phyloP scores from a whole-genome alignment of 768 basidiomycete species.

The Amanita jacksonii region DNA sequence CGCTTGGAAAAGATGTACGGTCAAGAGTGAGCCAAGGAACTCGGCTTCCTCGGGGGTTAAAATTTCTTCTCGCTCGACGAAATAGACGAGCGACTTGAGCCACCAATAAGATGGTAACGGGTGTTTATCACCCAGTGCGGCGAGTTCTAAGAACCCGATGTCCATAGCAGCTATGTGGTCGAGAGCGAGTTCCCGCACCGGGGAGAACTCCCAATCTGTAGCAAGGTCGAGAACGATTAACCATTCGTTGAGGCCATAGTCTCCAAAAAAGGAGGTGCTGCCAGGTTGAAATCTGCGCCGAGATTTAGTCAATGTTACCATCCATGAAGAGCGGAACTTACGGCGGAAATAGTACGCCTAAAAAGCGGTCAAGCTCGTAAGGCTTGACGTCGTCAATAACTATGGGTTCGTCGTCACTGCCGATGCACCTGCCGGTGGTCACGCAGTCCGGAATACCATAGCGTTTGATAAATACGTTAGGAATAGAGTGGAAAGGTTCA shows the following conservation, averaged over 20 bases:
- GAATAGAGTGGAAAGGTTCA: not conserved
- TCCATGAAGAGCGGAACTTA: not conserved
- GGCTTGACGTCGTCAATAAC: conserved; percentile 8
- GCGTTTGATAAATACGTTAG: not conserved
- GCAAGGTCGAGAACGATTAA: conserved; percentile 1
- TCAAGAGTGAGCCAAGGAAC: conserved; percentile 19
- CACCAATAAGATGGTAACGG: not conserved
- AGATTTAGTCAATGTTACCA: not conserved
- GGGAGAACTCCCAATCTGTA: not conserved
- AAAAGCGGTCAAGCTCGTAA: conserved; percentile 8
- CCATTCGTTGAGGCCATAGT: conserved; percentile 5
- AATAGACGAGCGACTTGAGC: not conserved
- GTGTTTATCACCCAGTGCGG: conserved; percentile 12
- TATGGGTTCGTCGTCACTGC: conserved; percentile 5
- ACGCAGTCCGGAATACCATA: not conserved
- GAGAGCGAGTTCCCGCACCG: not conserved
- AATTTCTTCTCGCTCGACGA: not conserved
- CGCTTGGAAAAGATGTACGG: conserved; percentile 14
- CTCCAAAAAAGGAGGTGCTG: conserved; percentile 19
- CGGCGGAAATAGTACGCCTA: conserved; percentile 10
- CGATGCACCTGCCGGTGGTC: not conserved
- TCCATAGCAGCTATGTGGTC: not conserved
- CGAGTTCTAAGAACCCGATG: conserved; percentile 8
- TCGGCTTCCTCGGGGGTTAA: conserved; percentile 17
- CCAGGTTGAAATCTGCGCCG: conserved; percentile 22